Evolutionary conservation across 768 basidiomycete genomes (phyloP), one percentile per base, ranked within the genome.

Genomic region (Asterophora parasitica): DNA sequence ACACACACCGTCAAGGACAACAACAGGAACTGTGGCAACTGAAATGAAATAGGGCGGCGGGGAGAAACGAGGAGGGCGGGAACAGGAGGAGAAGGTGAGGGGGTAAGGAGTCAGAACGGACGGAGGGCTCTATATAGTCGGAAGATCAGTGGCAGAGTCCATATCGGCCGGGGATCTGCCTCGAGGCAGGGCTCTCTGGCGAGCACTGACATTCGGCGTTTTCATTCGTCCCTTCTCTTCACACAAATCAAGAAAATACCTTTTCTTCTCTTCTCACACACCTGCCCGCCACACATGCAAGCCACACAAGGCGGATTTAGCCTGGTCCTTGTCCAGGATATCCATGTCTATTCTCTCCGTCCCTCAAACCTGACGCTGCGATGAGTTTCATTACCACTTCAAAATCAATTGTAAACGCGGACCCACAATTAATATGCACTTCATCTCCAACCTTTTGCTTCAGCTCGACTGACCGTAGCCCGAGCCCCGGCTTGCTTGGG

Each of bases 21-120:
- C 57, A 62, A 58, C 39, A 51, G 56, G 39, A 16, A 46, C 51
- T 49, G 31, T 59, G 49, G 57, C 58, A 59, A 64, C 65, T 64
- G 67, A 56, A 71, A 57, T 59, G 66, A 72, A 69, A 68, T 67
- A 69, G 60, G 63, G 60, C 65, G 61, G 65, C 66, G 66, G 59
- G 61, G 61, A 56, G 64, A 53, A 59, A 61, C 57, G 65, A 59
- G 66, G 62, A 57, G 28, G 43, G 38, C 51, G 46, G 32, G 51
- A 42, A 15, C 46, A 47, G 37, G 43, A 41, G 52, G 54, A 59
- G 44, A 51, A 43, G 58, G 62, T 57, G 48, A 60, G 55, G 49
- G 56, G 61, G 50, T 49, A 54, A 59, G 52, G 56, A 55, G 59
- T 53, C 56, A 59, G 56, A 55, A 55, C 57, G 58, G 51, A 55